Evolutionary conservation across 2,329 filamentous ascomycete genomes (phyloP), one percentile per base, ranked within the genome.

Genomic region (Xylariales sp.): DNA sequence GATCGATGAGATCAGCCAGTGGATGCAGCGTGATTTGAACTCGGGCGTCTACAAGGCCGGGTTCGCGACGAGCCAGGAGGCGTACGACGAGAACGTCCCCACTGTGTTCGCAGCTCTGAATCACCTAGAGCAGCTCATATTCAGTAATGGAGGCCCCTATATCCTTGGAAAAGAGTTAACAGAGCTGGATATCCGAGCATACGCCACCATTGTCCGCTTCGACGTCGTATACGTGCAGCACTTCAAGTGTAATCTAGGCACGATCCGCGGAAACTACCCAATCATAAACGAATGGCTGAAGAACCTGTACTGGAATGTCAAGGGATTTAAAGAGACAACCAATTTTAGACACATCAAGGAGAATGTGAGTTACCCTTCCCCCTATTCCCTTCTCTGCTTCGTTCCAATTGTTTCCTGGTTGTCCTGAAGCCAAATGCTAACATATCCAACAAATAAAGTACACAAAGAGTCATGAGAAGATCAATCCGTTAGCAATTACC

Each of bases 271-370:
- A 49, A 68, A 76, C 40, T 83, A 83, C 47, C 78, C 78, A 1
- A 65, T 74, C 10, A 49, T 82, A 39, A 66, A 78, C 51, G 76
- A 78, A 44, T 83, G 77, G 75, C 46, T 83, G 45, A 76, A 70
- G 56, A 66, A 66, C 23, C 51, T 80, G 52, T 82, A 81, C 57
- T 79, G 72, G 67, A 70, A 74, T 41, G 64, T 73, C 2, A 49
- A 59, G 14, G 75, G 69, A 0, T 78, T 78, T 43, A 67, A 55
- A 40, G 72, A 76, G 47, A 78, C 74, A 13, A 84, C 80, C 0
- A 65, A 84, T 44, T 84, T 84, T 46, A 70, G 60, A 44, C 80
- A 85, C 49, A 84, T 84, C 53, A 85, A 84, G 58, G 80, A 85
- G 54, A 83, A 80, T 45, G 50, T 53, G 25, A 47, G 51, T 47